Base-by-base conservation (phyloP, 495 filamentous ascomycete genomes). In the Hyaloscypha variabilis region DNA sequence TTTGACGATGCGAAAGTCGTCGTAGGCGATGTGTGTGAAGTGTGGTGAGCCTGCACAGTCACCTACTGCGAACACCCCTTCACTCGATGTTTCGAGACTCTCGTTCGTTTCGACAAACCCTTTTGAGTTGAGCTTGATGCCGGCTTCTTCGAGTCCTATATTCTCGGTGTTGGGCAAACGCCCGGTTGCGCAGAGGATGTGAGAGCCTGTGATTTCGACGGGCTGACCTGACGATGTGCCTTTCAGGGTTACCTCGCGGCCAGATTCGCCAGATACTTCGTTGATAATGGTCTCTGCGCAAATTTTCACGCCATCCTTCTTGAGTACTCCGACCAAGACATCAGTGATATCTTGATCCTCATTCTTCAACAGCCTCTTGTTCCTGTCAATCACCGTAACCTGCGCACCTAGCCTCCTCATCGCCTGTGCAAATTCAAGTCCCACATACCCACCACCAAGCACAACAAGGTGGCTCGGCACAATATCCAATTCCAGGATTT, bases 361-460 rank as follows among this genome's bases (percentile, higher is more conserved):
- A 13, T 46, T 59, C 30, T 34, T 34, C 36, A 59, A 23, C 29
- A 59, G 8, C 30, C 34, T 34, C 14, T 17, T 23, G 24, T 46
- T 34, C 29, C 31, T 34, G 3, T 59, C 29, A 23, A 59, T 59
- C 24, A 59, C 34, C 19, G 57, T 46, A 14, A 46, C 34, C 5
- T 59, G 14, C 10, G 57, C 57, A 34, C 57, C 34, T 8, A 59
- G 36, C 23, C 57, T 28, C n/a, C 34, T 34, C 29, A 39, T 39
- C 17, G 57, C 57, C 36, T 59, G 57, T 8, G 57, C 31, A 42
- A 59, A 59, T n/a, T 59, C 57, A 34, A 59, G 29, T 13, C 57
- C 57, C n/a, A 59, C n/a, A 24, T 36, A 59, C 8, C 34, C 57
- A 39, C 34, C 57, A 39, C 57, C 57, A 21, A 59, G 30, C 2